Evolutionary conservation across 768 basidiomycete genomes (phyloP).

Genomic region (Cyclocybe aegerita): DNA sequence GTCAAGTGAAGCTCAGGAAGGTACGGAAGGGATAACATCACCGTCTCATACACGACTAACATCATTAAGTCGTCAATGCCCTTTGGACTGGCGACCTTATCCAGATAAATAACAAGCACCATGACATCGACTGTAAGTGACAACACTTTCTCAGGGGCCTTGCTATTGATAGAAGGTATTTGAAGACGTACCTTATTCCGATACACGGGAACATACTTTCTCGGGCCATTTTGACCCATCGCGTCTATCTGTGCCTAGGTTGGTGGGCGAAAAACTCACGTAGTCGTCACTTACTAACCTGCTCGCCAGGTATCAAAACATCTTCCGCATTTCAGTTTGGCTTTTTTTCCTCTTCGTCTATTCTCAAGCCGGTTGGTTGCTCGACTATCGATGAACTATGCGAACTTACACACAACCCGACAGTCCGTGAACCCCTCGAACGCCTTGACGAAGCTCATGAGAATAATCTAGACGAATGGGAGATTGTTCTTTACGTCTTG

Average conservation of each 20-base stretch:
- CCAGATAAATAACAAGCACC: slow-evolving; percentile 70
- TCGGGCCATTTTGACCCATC: slow-evolving; percentile 76
- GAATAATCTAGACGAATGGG: slow-evolving; percentile 71
- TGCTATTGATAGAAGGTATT: neutral
- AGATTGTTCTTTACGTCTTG: slow-evolving; percentile 77
- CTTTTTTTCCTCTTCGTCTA: slow-evolving; percentile 76
- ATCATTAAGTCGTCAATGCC: slow-evolving; percentile 64
- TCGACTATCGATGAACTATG: neutral
- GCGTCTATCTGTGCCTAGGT: slow-evolving; percentile 80
- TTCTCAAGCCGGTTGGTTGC: slow-evolving; percentile 71
- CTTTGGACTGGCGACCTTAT: slow-evolving; percentile 85
- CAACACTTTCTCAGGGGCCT: neutral
- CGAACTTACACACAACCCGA: slow-evolving; percentile 3
- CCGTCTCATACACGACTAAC: neutral
- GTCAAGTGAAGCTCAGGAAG: slow-evolving; percentile 81
- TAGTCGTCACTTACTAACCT: slow-evolving; percentile 4
- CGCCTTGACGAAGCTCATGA: slow-evolving; percentile 53
- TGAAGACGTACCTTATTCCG: slow-evolving; percentile 68
- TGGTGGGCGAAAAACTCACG: slow-evolving; percentile 3
- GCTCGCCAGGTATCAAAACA: slow-evolving; percentile 72
- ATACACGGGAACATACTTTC: slow-evolving; percentile 50
- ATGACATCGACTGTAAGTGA: slow-evolving; percentile 75
- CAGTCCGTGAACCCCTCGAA: slow-evolving; percentile 79
- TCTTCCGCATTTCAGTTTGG: slow-evolving; percentile 78
- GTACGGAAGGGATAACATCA: slow-evolving; percentile 37